Base-by-base conservation (phyloP, 2,329 filamentous ascomycete species). In the Amauroascus niger region DNA sequence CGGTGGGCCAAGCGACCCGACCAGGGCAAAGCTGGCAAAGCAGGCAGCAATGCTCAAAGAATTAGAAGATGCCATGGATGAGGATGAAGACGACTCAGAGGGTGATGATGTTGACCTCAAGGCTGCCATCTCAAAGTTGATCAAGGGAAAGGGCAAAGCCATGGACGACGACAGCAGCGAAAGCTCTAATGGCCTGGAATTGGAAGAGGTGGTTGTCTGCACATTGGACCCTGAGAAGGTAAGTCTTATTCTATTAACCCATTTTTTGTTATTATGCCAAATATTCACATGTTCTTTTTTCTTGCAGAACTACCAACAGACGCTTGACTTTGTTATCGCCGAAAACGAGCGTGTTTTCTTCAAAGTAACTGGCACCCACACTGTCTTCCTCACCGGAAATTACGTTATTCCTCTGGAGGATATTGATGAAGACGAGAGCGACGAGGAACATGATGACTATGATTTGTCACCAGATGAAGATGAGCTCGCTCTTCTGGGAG, bases 211-310 rank as follows among this genome's bases (percentile, higher is more conserved):
- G 64, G 89, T 97, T 62, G 76, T 98, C 64, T 98, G 93, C 81
- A 98, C 93, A 58, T 82, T 98, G 52, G 90, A 97, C 74, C 87
- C 90, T 30, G 83, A 88, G 71, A 87, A 85, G 76, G 93, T 96
- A 83, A 70, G 79, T 67, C 22, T 54, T 28, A 43, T 20, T 46
- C 9, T 16, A 46, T 32, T 20, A 39, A 8, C 5, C 24, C 24
- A 11, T 20, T 20, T 28, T 16, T 41, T 13, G 18, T n/a, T 13
- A 24, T 24, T 41, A 2, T 24, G 24, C 6, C 39, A 41, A 2
- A 8, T 41, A 41, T 41, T 41, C 8, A 45, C 24, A 7, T 16
- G 1, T 22, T 7, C 24, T 13, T 45, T n/a, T 8, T 13, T 2
- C 13, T 28, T 55, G 44, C 64, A 97, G 93, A 82, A 87, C 76